Percentiles rank a stretch among this genome's conserved stretches.
Evolutionary conservation across 768 basidiomycete species (phyloP).

Genomic region (Plicaturopsis crispa): DNA sequence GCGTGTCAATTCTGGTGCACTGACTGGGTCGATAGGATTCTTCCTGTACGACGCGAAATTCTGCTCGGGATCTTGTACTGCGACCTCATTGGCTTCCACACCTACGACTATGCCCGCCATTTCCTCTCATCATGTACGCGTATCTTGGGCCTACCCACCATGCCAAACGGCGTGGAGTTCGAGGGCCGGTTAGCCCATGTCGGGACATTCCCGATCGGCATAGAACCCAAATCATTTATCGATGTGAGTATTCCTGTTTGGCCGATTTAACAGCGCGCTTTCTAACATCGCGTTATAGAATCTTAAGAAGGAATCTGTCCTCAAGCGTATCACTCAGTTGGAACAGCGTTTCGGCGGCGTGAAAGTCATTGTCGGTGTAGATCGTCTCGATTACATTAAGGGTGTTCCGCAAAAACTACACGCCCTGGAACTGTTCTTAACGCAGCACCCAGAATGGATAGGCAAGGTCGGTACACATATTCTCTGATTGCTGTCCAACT

Average conservation of each 20-base stretch:
- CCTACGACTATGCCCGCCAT: slow-evolving; percentile 98
- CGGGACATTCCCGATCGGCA: slow-evolving; percentile 98
- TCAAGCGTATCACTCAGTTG: slow-evolving; percentile 70
- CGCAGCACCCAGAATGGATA: slow-evolving; percentile 98
- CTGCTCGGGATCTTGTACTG: slow-evolving; percentile 94
- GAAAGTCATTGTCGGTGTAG: slow-evolving; percentile 97
- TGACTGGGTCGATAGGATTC: slow-evolving; percentile 48
- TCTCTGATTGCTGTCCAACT: not conserved
- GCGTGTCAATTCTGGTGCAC: slow-evolving; percentile 3
- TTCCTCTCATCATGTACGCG: slow-evolving; percentile 98
- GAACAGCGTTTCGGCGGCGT: slow-evolving; percentile 89
- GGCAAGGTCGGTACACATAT: slow-evolving; percentile 76
- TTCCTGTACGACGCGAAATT: slow-evolving; percentile 96
- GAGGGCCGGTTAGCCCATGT: slow-evolving; percentile 94
- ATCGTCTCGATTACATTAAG: slow-evolving; percentile 99
- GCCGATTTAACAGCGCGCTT: slow-evolving; percentile 1
- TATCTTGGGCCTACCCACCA: slow-evolving; percentile 88
- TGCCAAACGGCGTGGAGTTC: slow-evolving; percentile 98
- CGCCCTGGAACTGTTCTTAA: slow-evolving; percentile 92
- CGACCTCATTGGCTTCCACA: slow-evolving; percentile 98
- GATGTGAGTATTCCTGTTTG: slow-evolving; percentile 37
- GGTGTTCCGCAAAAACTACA: slow-evolving; percentile 98
- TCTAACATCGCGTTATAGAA: slow-evolving; percentile 39
- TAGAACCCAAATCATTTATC: slow-evolving; percentile 89
- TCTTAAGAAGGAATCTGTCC: slow-evolving; percentile 72